phyloP scores from a whole-genome alignment of 2,329 filamentous ascomycete genomes.

The Aspergillus persii region DNA sequence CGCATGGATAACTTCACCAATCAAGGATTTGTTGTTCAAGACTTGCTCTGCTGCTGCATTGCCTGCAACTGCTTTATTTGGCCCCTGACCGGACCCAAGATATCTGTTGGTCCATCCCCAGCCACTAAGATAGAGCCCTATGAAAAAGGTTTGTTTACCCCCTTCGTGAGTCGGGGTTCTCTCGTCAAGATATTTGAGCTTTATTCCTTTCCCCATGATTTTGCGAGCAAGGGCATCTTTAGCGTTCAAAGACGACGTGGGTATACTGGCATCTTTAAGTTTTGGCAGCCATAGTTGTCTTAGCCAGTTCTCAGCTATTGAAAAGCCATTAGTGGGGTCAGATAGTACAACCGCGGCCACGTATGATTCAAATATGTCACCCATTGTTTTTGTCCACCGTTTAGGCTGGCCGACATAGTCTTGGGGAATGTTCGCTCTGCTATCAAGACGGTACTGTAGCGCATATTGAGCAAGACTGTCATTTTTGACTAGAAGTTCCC shows the following conservation, averaged over 20 bases:
- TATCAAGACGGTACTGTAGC: slow-evolving; percentile 66
- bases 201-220: slow-evolving; percentile 58
- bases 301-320: slow-evolving; percentile 67
- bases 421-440: slow-evolving; percentile 57
- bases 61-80: slow-evolving; percentile 46
- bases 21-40: slow-evolving; percentile 37
- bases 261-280: slow-evolving; percentile 43
- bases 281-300: slow-evolving; percentile 69
- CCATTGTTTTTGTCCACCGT: slow-evolving; percentile 70
- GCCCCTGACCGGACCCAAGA: slow-evolving; percentile 46
- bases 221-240: slow-evolving; percentile 55
- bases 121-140: slow-evolving; percentile 49
- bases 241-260: slow-evolving; percentile 36
- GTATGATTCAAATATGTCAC: slow-evolving; percentile 89
- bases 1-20: slow-evolving; percentile 34
- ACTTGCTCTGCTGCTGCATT: slow-evolving; percentile 45
- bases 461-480: slow-evolving; percentile 70
- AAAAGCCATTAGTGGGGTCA: slow-evolving; percentile 61
- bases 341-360: slow-evolving; percentile 74
- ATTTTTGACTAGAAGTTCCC: slow-evolving; percentile 80
- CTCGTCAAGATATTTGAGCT: slow-evolving; percentile 58
- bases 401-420: slow-evolving; percentile 47
- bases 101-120: slow-evolving; percentile 46
- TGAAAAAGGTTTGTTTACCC: slow-evolving; percentile 41
- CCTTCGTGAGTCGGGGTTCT: slow-evolving; percentile 30